Conservation (phyloP, 2,329 filamentous ascomycete genomes). For the Colletotrichum sp. region DNA sequence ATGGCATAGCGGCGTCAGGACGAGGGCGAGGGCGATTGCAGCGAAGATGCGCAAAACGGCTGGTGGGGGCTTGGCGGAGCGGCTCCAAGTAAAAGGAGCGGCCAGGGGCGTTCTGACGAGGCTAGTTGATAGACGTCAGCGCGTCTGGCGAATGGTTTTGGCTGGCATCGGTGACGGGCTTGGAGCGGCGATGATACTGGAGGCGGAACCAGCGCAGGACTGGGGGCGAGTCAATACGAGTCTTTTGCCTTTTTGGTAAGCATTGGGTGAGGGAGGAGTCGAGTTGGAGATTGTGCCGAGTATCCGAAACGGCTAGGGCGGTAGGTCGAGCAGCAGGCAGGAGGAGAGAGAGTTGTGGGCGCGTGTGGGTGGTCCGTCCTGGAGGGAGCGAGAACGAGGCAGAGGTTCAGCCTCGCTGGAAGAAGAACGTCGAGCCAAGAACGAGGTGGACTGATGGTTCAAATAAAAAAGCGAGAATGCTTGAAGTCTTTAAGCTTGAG, state of each 20-base stretch:
- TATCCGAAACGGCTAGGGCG: conserved; percentile 6
- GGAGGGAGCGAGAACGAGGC: conserved; percentile 6
- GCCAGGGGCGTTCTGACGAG: not conserved
- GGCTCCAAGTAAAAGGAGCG: not conserved
- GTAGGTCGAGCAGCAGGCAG: not conserved
- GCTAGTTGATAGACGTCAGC: not conserved
- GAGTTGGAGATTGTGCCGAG: not conserved
- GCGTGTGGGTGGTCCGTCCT: not conserved
- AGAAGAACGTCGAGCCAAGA: conserved; percentile 11
- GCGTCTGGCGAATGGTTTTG: not conserved
- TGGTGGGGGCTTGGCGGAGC: not conserved
- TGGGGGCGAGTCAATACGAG: not conserved
- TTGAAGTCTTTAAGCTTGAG: conserved; percentile 19
- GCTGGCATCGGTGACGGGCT: not conserved
- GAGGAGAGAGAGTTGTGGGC: not conserved
- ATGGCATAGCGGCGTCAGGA: not conserved
- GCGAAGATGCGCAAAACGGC: not conserved
- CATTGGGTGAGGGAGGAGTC: not conserved
- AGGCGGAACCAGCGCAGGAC: conserved; percentile 9
- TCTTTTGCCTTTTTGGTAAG: not conserved
- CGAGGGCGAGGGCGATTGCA: not conserved
- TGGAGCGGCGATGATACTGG: conserved; percentile 12
- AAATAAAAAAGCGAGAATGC: conserved; percentile 4
- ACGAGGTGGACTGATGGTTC: not conserved
- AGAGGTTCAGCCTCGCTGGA: conserved; percentile 11